Base-by-base conservation (phyloP, 306 rosid species). In the Psophocarpus tetragonolobus region DNA sequence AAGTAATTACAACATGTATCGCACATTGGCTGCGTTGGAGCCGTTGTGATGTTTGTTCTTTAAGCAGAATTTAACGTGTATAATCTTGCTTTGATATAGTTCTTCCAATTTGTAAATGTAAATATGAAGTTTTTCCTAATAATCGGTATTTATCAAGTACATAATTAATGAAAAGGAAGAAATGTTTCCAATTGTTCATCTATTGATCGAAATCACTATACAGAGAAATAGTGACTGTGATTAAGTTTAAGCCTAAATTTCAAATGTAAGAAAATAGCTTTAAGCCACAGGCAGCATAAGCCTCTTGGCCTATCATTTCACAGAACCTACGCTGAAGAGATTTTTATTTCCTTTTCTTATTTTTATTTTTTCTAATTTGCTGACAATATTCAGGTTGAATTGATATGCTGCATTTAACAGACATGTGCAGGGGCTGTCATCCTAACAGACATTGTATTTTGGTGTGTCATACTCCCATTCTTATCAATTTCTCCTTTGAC, bases 401-500 rank as follows among this genome's bases (percentile, higher is more conserved):
- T 90, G 38, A 85, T 77, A n/a, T 68, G 47, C 63, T 76, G 23
- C 41, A 66, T 60, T 60, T 71, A 56, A 76, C 87, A 94, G 98
- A 91, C 93, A 18, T 84, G 92, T 56, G 96, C 94, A 70, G 98
- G 98, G 27, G 97, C 98, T 70, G 91, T 83, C 51, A 77, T 89
- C 60, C 48, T 94, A 51, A 90, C 98, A 5, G 97, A 94, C 70
- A 13, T 91, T 21, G 91, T 94, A 26, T 94, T 91, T 75, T 94
- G 98, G 98, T 62, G 94, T 51, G 80, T 94, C 39, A 91, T 94
- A 44, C 84, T 89, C n/a, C 98, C 98, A 21, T 87, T 91, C 77
- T 29, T 90, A 62, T 78, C 82, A 3, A 77, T 73, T 48, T n/a
- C 95, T 69, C 90, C 78, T 76, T 82, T 90, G 18, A 80, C 73